Conservation (phyloP, 2,329 filamentous ascomycete genomes). For the Leptosphaerulina australis region DNA sequence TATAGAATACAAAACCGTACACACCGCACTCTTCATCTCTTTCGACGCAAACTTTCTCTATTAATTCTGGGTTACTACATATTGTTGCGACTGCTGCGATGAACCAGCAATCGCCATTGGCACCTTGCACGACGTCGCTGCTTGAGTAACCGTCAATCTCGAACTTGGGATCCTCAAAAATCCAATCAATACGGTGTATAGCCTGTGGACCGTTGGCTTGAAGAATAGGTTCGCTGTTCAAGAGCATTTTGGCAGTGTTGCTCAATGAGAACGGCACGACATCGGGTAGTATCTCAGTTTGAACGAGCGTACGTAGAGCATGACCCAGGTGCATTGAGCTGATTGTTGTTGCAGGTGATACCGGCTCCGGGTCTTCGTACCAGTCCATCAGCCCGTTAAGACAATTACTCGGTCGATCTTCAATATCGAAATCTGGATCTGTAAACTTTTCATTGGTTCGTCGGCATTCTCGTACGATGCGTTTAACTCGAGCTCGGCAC, state of each 20-base stretch:
- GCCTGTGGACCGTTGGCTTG: conserved; percentile 22
- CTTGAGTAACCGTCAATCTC: conserved; percentile 76
- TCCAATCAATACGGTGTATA: conserved; percentile 61
- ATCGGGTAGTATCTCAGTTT: conserved; percentile 32
- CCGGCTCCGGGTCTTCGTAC: conserved; percentile 54
- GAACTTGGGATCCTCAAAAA: conserved; percentile 77
- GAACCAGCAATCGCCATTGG: conserved; percentile 84
- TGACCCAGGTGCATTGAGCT: conserved; percentile 25
- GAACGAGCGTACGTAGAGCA: conserved; percentile 33
- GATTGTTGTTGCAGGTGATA: conserved; percentile 50
- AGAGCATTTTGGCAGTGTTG: conserved; percentile 68
- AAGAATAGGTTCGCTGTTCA: neutral
- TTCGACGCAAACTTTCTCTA: conserved; percentile 75
- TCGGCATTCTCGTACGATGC: conserved; percentile 67
- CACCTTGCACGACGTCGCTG: conserved; percentile 78
- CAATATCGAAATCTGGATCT: conserved; percentile 82
- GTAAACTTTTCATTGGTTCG: conserved; percentile 83
- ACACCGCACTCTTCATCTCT: conserved; percentile 75
- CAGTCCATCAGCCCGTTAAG: conserved; percentile 46
- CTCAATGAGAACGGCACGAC: conserved; percentile 26
- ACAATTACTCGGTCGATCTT: conserved; percentile 64
- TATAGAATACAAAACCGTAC: conserved; percentile 83
- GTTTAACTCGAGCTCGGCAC: conserved; percentile 66
- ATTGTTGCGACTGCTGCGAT: conserved; percentile 79
- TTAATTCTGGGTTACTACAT: conserved; percentile 71